These are phyloP conservation scores for Lavandula angustifolia DNA, from an alignment of 257 asterid species.

Conservation along the genomic window DNA sequence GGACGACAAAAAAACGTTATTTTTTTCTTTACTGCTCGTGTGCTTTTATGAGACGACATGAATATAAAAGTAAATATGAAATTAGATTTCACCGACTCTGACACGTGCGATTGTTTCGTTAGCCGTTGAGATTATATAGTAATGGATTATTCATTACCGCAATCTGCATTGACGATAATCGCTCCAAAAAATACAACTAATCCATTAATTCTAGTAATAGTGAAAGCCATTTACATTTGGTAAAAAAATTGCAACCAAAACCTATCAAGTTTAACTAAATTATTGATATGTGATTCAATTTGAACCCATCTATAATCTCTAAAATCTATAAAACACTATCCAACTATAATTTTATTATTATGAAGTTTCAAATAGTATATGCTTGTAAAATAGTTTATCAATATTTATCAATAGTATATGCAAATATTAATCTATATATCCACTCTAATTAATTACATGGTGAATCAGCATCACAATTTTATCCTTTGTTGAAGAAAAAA, in stretches of 20 bases:
- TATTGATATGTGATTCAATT: not conserved
- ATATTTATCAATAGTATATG: too few relatives aligned
- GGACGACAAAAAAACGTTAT: not conserved
- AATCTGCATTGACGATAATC: not conserved
- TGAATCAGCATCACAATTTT: too few relatives aligned
- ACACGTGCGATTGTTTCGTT: conserved; percentile 18
- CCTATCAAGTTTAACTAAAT: too few relatives aligned
- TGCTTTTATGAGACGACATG: not conserved
- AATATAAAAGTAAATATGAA: not conserved
- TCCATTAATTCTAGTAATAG: not conserved
- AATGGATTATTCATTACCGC: not conserved
- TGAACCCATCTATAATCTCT: not conserved
- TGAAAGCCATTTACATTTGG: not conserved
- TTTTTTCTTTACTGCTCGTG: not conserved
- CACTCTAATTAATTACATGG: too few relatives aligned
- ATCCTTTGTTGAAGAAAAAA: too few relatives aligned
- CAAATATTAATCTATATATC: too few relatives aligned
- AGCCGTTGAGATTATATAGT: not conserved
- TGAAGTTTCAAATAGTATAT: too few relatives aligned
- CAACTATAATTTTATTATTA: too few relatives aligned
- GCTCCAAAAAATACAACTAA: not conserved
- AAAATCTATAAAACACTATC: not conserved
- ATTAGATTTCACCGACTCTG: not conserved
- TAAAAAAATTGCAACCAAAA: not conserved
- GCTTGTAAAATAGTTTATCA: too few relatives aligned